A percentile compares a stretch with the other conserved stretches of the same genome.
These are phyloP conservation scores for Skeletonema grethae DNA, from an alignment of 108 stramenopile genomes.

Conservation along the genomic window DNA sequence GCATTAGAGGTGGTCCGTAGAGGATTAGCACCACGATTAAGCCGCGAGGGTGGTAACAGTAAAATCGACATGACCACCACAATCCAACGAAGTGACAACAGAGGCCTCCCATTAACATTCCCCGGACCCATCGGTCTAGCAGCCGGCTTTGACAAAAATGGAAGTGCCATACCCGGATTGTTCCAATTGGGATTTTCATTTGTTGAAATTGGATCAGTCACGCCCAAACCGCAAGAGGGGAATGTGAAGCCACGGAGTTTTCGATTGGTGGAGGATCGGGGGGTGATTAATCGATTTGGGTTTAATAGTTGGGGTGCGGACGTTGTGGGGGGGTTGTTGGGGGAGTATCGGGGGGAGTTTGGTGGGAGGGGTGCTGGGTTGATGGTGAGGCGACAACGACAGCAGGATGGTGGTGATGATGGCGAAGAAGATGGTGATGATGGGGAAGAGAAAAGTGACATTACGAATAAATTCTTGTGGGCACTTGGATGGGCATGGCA, in stretches of 20 bases:
- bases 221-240: constrained; percentile 89
- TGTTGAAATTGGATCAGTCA: constrained; percentile 92
- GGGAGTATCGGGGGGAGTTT: constrained; percentile 59
- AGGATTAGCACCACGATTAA: constrained; percentile 50
- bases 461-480: constrained; percentile 11
- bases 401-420: neutral
- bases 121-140: constrained; percentile 90
- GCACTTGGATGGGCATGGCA: constrained; percentile 35
- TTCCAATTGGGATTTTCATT: constrained; percentile 89
- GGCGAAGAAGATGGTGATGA: neutral
- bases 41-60: neutral
- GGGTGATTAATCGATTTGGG: constrained; percentile 95
- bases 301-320: constrained; percentile 89
- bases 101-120: neutral
- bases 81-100: constrained; percentile 38
- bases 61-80: constrained; percentile 41
- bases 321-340: constrained; percentile 56
- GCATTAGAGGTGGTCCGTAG: constrained; percentile 53
- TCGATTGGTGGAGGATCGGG: constrained; percentile 86
- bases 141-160: constrained; percentile 97
- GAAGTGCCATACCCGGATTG: constrained; percentile 71
- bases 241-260: constrained; percentile 97
- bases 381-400: neutral
- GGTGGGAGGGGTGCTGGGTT: constrained; percentile 31
- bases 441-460: neutral